Base-by-base conservation (phyloP, 192 early-diverging fungal genomes). In the Coemansia sp. region DNA sequence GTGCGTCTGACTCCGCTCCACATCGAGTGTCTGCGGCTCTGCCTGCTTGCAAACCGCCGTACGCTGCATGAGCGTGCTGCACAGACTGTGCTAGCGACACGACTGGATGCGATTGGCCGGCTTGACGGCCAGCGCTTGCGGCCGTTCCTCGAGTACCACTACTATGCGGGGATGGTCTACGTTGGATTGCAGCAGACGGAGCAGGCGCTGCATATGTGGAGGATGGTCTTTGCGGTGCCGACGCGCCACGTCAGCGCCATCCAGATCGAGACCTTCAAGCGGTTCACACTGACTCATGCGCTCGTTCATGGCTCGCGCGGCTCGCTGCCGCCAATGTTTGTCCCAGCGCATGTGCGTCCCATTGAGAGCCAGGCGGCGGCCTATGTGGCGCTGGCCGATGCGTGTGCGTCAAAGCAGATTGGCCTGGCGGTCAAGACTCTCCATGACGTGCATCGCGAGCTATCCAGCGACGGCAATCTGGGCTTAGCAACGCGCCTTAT, bases 121-220 rank as follows among this genome's bases (percentile, higher is more conserved):
- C 49, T 68, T 41, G 55, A 22, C 9, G 55, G 38, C 23, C 29
- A 19, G 15, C 66, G 70, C 19, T 61, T 55, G 25, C 53, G 59
- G 45, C 43, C 70, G 43, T 66, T 73, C 32, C 62, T 81, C 66
- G 62, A 73, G 67, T 81, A 66, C 58, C 50, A 59, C 57, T 25
- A 61, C 43, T 76, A 81, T 40, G 74, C 63, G 13, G 74, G 79
- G 38, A 81, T 81, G 79, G 74, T 81, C n/a, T 65, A 49, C n/a
- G 64, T 61, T 9, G 65, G 66, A 6, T 35, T 67, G 19, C 70
- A 66, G 3, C 62, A 46, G 11, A 19, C 45, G 34, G 67, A 58
- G 14, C 48, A 43, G 50, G 79, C 79, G 14, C 35, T 60, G 62
- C 55, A 34, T 5, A 58, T 72, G 70, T 81, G 73, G 79, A 25